Evolutionary conservation across 208 protist species (phyloP).

Genomic region (Wallacemonas collosoma): DNA sequence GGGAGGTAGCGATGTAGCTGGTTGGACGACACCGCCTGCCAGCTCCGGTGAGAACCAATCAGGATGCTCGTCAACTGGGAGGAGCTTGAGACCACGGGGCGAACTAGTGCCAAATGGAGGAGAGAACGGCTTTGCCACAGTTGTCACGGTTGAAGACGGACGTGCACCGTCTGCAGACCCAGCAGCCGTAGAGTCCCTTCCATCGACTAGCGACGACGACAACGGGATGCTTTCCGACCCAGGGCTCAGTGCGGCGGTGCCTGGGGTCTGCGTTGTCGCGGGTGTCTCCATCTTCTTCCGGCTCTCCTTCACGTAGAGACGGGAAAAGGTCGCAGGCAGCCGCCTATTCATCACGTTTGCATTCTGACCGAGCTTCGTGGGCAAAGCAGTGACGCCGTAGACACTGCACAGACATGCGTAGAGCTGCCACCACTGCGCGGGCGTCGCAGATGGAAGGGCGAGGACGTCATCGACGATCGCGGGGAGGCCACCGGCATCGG

Average conservation of each 20-base stretch:
- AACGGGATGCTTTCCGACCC: too few relatives aligned
- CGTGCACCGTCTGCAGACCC: too few relatives aligned
- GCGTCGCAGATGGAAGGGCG: slow-evolving; percentile 29
- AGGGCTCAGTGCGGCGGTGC: too few relatives aligned
- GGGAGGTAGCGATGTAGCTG: slow-evolving; percentile 19
- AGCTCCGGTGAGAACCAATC: slow-evolving; percentile 75
- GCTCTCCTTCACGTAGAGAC: background rate
- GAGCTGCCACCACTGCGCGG: slow-evolving; percentile 59
- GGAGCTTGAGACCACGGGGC: slow-evolving; percentile 4
- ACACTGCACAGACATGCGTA: slow-evolving; percentile 50
- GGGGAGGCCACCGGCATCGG: slow-evolving; percentile 37
- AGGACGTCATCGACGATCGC: slow-evolving; percentile 49
- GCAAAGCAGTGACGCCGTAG: slow-evolving; percentile 57
- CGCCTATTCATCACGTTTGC: slow-evolving; percentile 39
- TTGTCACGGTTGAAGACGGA: too few relatives aligned
- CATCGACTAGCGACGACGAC: too few relatives aligned
- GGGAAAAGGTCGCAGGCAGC: slow-evolving; percentile 18
- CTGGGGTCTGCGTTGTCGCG: background rate
- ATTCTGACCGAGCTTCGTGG: slow-evolving; percentile 13
- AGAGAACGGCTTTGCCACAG: too few relatives aligned
- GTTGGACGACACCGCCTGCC: background rate
- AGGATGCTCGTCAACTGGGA: slow-evolving; percentile 54
- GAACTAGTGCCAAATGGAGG: too few relatives aligned
- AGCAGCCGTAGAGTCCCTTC: too few relatives aligned
- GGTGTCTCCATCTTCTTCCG: background rate